phyloP scores from a whole-genome alignment of 2,329 filamentous ascomycete genomes.

The Chaetothyriales sp. region DNA sequence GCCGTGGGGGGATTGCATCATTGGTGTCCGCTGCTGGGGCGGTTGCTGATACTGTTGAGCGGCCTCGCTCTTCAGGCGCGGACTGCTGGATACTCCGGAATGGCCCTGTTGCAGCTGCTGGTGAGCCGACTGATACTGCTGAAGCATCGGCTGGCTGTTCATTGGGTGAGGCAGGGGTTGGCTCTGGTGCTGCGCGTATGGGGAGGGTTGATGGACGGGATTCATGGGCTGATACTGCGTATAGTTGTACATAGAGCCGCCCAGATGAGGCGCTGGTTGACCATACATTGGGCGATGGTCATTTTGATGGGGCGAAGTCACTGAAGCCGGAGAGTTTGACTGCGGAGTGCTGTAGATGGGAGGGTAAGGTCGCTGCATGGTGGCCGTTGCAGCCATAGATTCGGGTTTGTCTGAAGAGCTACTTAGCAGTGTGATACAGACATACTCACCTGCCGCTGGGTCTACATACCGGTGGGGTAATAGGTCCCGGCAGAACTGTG shows the following conservation, averaged over 20 bases:
- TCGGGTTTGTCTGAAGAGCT: constrained; percentile 58
- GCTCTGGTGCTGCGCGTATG: constrained; percentile 43
- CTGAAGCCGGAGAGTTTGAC: constrained; percentile 85
- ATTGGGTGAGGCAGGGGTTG: constrained; percentile 43
- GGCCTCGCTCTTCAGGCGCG: constrained; percentile 25
- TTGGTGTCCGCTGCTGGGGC: constrained; percentile 33
- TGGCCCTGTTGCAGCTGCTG: constrained; percentile 28
- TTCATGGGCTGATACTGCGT: constrained; percentile 41
- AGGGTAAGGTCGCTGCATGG: constrained; percentile 55
- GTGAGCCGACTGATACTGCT: constrained; percentile 37
- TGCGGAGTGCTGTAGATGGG: constrained; percentile 94
- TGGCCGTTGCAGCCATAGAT: constrained; percentile 50
- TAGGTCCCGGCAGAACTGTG: constrained; percentile 72
- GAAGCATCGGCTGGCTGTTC: constrained; percentile 42
- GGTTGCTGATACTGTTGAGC: constrained; percentile 18
- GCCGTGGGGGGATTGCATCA: constrained; percentile 39
- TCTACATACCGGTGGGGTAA: constrained; percentile 63
- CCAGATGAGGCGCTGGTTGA: constrained; percentile 63
- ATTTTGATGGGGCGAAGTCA: constrained; percentile 76
- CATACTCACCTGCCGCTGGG: constrained; percentile 37
- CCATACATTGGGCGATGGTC: constrained; percentile 73
- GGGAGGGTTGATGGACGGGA: constrained; percentile 37
- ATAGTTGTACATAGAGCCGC: constrained; percentile 73
- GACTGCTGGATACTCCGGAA: constrained; percentile 34
- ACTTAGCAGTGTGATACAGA: constrained; percentile 46